A percentile compares a stretch with the other conserved stretches of the same genome.
Conservation (phyloP, 495 filamentous ascomycete genomes). For the Chaetomidium leptoderma region DNA sequence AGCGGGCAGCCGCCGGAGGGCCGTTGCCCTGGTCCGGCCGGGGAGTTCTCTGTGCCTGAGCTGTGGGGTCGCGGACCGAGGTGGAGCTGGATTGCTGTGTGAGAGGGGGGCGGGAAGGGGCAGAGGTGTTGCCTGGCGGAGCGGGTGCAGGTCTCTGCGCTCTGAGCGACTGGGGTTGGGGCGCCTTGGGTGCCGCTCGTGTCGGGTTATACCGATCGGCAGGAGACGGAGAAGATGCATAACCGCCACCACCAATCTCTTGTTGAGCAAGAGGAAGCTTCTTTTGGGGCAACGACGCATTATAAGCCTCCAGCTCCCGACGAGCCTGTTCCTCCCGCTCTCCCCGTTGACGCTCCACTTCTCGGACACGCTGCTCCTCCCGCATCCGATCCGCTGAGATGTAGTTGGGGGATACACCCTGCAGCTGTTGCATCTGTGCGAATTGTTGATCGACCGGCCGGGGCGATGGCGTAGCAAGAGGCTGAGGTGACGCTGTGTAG, state of each 20-base stretch:
- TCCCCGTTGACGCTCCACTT: slow-evolving; percentile 50
- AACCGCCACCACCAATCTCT: slow-evolving; percentile 69
- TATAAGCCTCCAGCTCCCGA: slow-evolving; percentile 76
- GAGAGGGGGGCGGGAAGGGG: slow-evolving; percentile 37
- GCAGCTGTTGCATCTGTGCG: slow-evolving; percentile 44
- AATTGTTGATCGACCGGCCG: slow-evolving; percentile 40
- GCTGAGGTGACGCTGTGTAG: slow-evolving; percentile 31
- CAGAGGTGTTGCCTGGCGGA: slow-evolving; percentile 39
- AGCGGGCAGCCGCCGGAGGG: slow-evolving; percentile 25
- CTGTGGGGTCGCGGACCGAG: slow-evolving; percentile 24
- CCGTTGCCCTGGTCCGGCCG: slow-evolving; percentile 30
- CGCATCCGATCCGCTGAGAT: slow-evolving; percentile 54
- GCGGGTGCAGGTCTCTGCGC: slow-evolving; percentile 51
- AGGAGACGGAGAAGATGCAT: slow-evolving; percentile 43
- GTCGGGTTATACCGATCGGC: slow-evolving; percentile 77
- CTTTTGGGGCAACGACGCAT: slow-evolving; percentile 75
- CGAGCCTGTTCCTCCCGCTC: slow-evolving; percentile 64
- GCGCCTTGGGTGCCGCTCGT: slow-evolving; percentile 58
- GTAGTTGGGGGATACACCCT: slow-evolving; percentile 44
- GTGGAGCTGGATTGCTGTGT: slow-evolving; percentile 40
- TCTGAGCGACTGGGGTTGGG: slow-evolving; percentile 46
- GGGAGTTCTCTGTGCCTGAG: slow-evolving; percentile 27
- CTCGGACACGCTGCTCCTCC: slow-evolving; percentile 45
- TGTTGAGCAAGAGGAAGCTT: slow-evolving; percentile 78
- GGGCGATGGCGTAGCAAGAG: slow-evolving; percentile 27